phyloP scores from a whole-genome alignment of 2,329 filamentous ascomycete species.

The Nemania diffusa region DNA sequence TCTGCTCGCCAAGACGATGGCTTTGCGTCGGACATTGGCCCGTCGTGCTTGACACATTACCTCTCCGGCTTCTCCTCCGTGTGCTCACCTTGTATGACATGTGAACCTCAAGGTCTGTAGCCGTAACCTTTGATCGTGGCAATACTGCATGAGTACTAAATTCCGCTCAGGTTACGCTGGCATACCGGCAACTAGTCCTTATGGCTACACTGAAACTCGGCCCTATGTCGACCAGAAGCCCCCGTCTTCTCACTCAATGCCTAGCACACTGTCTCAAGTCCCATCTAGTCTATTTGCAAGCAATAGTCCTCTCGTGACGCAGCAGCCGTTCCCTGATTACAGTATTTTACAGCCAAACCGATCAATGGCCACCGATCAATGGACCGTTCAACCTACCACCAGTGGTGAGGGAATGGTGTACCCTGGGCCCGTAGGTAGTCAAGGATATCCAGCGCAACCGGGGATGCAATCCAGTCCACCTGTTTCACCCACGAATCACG shows the following conservation, averaged over 20 bases:
- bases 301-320: constrained; percentile 45
- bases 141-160: constrained; percentile 41
- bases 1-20: constrained; percentile 38
- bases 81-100: constrained; percentile 51
- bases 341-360: constrained; percentile 52
- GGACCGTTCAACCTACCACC: constrained; percentile 46
- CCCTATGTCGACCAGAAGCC: constrained; percentile 44
- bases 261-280: constrained; percentile 44
- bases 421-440: constrained; percentile 42
- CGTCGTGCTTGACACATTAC: constrained; percentile 49
- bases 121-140: constrained; percentile 21
- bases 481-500: constrained; percentile 38
- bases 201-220: constrained; percentile 40
- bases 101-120: constrained; percentile 51
- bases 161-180: constrained; percentile 44
- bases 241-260: constrained; percentile 38
- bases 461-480: constrained; percentile 40
- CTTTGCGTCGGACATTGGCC: constrained; percentile 42
- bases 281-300: constrained; percentile 46
- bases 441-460: constrained; percentile 43
- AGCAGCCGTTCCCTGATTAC: constrained; percentile 51
- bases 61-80: constrained; percentile 49
- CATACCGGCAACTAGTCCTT: constrained; percentile 43
- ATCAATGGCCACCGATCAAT: constrained; percentile 42
- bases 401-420: constrained; percentile 57